Base-by-base conservation (phyloP, 768 basidiomycete genomes). In the Tulasnella calospora region DNA sequence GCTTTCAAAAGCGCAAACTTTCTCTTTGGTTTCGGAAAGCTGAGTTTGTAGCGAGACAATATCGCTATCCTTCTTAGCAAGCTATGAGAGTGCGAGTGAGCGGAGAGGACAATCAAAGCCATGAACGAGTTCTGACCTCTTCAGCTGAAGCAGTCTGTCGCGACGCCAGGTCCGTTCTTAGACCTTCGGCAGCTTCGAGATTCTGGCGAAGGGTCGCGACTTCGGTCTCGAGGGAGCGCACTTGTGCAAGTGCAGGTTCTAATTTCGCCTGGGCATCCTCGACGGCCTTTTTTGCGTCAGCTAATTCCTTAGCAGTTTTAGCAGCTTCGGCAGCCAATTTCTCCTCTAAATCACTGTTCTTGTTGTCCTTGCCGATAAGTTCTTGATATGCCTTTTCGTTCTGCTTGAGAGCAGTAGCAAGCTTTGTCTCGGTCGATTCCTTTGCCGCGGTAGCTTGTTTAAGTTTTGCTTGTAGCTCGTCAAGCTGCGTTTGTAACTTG, bases 401-500 rank as follows among this genome's bases (percentile, higher is more conserved):
- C 33, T 40, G 46, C 55, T 75, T 75, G 8, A 51, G 33, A 57
- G 46, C 74, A 1, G 36, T 30, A 27, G 23, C 46, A 35, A 75
- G 55, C 35, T 75, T 75, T 17, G 36, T 46, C 44, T 75, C 40
- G n/a, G 27, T 55, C 2, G 47, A 55, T 55, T 38, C 47, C 33
- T 75, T 75, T 23, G 74, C 55, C 30, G 74, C 74, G 46, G 36
- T 57, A 17, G 74, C 74, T 36, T 75, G 41, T 41, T 75, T 75
- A 10, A 75, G 55, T 9, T 47, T 51, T 23, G 40, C 30, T 21
- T 57, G 41, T 27, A 47, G 21, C 6, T 75, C 74, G n/a, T 35
- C 47, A 27, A 75, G 55, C 41, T 55, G 74, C 2, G 40, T 57
- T 21, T 44, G 36, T 21, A 75, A 36, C 19, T 75, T 75, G 19